Evolutionary conservation across 306 rosid genomes (phyloP).

Genomic region (Pterocarpus macrocarpus): DNA sequence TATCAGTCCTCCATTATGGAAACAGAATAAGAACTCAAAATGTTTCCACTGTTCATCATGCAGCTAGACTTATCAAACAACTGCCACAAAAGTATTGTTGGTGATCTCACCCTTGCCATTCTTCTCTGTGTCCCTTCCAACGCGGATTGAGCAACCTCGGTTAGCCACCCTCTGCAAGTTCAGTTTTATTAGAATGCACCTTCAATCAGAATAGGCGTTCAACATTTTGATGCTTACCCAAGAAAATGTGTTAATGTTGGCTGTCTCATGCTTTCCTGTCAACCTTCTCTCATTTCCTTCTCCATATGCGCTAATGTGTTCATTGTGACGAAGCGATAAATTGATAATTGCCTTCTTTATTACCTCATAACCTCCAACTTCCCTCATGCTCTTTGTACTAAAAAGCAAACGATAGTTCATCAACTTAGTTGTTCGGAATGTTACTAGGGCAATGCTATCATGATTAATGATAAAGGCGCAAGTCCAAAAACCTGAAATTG

Average conservation of each 20-base stretch:
- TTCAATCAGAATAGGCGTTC: slow-evolving; percentile 28
- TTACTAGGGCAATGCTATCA: background rate
- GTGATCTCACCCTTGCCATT: slow-evolving; percentile 77
- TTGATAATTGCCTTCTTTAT: slow-evolving; percentile 96
- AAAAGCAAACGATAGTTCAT: slow-evolving; percentile 41
- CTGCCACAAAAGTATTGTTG: slow-evolving; percentile 8
- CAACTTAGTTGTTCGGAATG: slow-evolving; percentile 22
- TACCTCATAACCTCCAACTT: slow-evolving; percentile 86
- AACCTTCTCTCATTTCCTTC: slow-evolving; percentile 98
- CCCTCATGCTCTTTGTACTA: slow-evolving; percentile 99
- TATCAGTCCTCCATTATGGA: no score
- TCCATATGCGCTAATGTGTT: slow-evolving; percentile 91
- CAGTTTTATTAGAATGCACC: slow-evolving; percentile 37
- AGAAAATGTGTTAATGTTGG: slow-evolving; percentile 82
- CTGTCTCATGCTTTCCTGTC: slow-evolving; percentile 99
- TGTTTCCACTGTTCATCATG: no score
- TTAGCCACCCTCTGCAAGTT: slow-evolving; percentile 92
- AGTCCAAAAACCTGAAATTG: slow-evolving; percentile 78
- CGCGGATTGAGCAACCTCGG: slow-evolving; percentile 98
- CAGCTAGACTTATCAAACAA: no score
- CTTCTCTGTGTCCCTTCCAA: slow-evolving; percentile 93
- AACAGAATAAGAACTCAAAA: no score
- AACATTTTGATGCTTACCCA: slow-evolving; percentile 69
- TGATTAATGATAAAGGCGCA: slow-evolving; percentile 34
- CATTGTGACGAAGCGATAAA: slow-evolving; percentile 89